Conservation (phyloP, 129 eudicot species). For the Arctium lappa region DNA sequence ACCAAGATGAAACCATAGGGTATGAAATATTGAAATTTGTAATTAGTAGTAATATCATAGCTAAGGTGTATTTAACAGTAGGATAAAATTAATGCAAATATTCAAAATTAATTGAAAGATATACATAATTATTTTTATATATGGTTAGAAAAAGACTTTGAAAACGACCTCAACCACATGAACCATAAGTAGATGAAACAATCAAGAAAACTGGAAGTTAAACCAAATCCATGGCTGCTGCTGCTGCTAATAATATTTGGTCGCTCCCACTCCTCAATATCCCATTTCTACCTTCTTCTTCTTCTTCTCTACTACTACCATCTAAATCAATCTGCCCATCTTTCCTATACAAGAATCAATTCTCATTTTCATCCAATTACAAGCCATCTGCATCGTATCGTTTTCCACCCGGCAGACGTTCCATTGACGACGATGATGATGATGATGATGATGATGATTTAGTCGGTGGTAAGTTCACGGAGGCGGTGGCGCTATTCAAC, state of each 20-base stretch:
- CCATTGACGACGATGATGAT: conserved; percentile 33
- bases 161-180: conserved; percentile 4
- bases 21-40: not conserved
- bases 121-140: not conserved
- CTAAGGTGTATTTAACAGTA: not conserved
- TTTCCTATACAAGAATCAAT: not conserved
- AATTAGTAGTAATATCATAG: not conserved
- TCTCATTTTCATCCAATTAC: conserved; percentile 13
- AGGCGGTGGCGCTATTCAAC: conserved; percentile 71
- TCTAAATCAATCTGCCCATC: conserved; percentile 15
- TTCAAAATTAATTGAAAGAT: too few relatives aligned
- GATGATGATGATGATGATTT: conserved; percentile 27
- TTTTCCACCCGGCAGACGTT: conserved; percentile 43
- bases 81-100: too few relatives aligned
- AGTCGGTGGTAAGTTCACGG: conserved; percentile 39
- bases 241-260: not conserved
- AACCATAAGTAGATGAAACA: not conserved
- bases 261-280: conserved; percentile 22
- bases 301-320: not conserved
- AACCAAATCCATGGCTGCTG: conserved; percentile 30
- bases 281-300: conserved; percentile 1
- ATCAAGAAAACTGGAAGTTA: conserved; percentile 8
- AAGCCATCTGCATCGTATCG: conserved; percentile 48
- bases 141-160: not conserved
- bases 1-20: not conserved